Conservation (phyloP, 2,329 filamentous ascomycete species). For the Trichophyton benhamiae region DNA sequence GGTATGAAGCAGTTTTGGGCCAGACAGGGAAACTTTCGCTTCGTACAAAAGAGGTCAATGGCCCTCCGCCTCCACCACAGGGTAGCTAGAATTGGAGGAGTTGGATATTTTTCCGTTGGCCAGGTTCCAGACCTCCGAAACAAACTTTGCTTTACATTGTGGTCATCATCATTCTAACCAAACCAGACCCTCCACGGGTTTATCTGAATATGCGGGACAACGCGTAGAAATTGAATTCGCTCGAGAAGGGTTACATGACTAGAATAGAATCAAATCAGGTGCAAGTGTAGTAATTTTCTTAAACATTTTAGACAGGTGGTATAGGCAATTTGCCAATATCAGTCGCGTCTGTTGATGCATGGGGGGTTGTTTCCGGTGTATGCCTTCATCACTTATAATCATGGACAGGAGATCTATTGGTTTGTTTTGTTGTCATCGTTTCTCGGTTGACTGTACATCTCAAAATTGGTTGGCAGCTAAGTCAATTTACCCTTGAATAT, state of each 20-base stretch:
- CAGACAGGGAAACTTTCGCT: slow-evolving; percentile 33
- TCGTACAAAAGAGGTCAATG: slow-evolving; percentile 22
- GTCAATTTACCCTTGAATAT: not conserved
- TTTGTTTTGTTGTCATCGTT: not conserved
- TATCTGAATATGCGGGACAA: not conserved
- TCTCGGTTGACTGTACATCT: not conserved
- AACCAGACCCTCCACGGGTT: too few relatives aligned
- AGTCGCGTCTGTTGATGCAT: too few relatives aligned
- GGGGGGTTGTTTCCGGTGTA: not conserved
- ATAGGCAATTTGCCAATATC: too few relatives aligned
- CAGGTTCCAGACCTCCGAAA: not conserved
- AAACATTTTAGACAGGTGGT: too few relatives aligned
- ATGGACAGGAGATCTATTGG: not conserved
- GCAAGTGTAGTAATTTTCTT: too few relatives aligned
- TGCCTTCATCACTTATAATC: not conserved
- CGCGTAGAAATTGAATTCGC: not conserved
- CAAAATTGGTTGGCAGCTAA: not conserved
- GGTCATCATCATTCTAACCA: too few relatives aligned
- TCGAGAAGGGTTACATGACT: too few relatives aligned
- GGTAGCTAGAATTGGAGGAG: not conserved
- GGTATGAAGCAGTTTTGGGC: slow-evolving; percentile 33
- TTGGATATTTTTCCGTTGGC: not conserved
- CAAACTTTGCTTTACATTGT: not conserved
- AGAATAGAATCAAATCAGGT: too few relatives aligned
- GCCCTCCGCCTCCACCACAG: not conserved